Percentiles rank a stretch among this genome's conserved stretches.
phyloP scores from a whole-genome alignment of 345 rosid genomes.

The Garcia nutans region DNA sequence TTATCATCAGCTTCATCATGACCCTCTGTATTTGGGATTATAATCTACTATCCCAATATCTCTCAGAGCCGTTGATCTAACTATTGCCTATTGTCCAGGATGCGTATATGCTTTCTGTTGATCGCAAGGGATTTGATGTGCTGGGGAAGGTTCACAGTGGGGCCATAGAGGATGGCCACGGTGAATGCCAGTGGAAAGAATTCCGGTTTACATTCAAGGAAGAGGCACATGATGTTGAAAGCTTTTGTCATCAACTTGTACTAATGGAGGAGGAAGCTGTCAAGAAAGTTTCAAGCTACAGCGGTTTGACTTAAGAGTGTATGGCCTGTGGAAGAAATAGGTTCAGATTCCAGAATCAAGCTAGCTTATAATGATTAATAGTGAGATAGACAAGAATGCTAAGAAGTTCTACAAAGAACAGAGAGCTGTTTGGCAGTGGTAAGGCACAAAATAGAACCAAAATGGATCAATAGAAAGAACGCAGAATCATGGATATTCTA shows the following conservation, averaged over 20 bases:
- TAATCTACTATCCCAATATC: not conserved
- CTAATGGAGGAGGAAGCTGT: constrained; percentile 31
- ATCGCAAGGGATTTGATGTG: constrained; percentile 30
- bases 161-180: not conserved
- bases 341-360: no score
- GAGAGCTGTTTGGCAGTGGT: no score
- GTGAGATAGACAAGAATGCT: no score
- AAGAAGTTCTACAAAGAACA: no score
- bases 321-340: not conserved
- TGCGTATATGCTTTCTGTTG: constrained; percentile 19
- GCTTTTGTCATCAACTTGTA: constrained; percentile 27
- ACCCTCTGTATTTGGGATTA: no score
- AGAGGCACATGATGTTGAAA: constrained; percentile 24
- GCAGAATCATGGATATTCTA: no score
- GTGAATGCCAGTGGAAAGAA: constrained; percentile 30
- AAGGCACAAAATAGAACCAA: no score
- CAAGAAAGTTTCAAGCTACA: constrained; percentile 17
- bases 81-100: constrained; percentile 15
- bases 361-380: no score
- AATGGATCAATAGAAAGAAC: no score
- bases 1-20: not conserved
- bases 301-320: constrained; percentile 17
- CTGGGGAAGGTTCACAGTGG: constrained; percentile 20
- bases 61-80: not conserved
- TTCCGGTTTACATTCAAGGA: constrained; percentile 26